phyloP scores from a whole-genome alignment of 768 basidiomycete species.

The Botryobasidium botryosum region DNA sequence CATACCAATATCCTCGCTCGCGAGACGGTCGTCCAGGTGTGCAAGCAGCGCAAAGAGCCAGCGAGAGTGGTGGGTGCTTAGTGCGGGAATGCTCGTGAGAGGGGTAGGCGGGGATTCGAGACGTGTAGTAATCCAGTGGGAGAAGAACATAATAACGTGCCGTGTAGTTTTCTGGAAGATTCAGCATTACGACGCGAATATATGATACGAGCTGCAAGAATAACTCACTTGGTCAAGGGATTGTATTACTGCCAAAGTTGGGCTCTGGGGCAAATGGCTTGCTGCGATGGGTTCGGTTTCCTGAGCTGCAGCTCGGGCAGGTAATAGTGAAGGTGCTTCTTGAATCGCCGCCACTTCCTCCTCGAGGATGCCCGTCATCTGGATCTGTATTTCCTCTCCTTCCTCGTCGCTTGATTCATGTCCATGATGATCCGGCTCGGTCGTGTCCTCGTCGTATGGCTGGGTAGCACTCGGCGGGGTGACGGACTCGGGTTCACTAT shows the following conservation, averaged over 20 bases:
- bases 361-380: slow-evolving; percentile 6
- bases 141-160: slow-evolving; percentile 6
- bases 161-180: not conserved
- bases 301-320: not conserved
- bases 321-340: not conserved
- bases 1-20: slow-evolving; percentile 8
- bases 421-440: not conserved
- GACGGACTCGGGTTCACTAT: too few relatives aligned
- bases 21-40: slow-evolving; percentile 3
- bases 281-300: not conserved
- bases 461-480: too few relatives aligned
- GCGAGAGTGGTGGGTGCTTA: slow-evolving; percentile 5
- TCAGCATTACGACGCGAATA: not conserved
- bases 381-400: not conserved
- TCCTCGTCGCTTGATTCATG: slow-evolving; percentile 4
- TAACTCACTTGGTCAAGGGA: not conserved
- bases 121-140: slow-evolving; percentile 6
- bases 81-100: not conserved
- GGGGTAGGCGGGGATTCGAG: not conserved
- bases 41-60: slow-evolving; percentile 12
- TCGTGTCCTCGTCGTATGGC: not conserved
- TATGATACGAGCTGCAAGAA: not conserved
- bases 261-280: not conserved
- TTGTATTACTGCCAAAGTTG: not conserved
- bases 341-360: not conserved